Conservation (phyloP, 192 early-diverging fungal species). For the Mortierella antarctica region DNA sequence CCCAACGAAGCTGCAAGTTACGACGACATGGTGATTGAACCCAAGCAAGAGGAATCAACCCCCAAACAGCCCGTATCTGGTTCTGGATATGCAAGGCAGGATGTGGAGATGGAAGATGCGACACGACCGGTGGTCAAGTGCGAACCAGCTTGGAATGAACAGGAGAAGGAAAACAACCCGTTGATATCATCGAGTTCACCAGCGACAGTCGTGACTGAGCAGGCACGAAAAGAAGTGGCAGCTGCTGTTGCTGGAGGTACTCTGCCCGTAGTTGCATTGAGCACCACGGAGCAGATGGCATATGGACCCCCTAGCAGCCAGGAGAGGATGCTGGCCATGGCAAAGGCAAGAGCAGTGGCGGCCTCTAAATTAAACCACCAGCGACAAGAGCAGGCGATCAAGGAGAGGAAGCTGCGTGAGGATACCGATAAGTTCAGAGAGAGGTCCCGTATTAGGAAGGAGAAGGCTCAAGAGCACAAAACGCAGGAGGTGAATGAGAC, state of each 20-base stretch:
- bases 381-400: slow-evolving; percentile 10
- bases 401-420: slow-evolving; percentile 17
- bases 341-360: slow-evolving; percentile 14
- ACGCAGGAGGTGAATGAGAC: slow-evolving; percentile 27
- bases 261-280: slow-evolving; percentile 9
- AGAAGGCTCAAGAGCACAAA: slow-evolving; percentile 23
- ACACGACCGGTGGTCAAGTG: neutral
- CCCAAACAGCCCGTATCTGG: too few relatives aligned
- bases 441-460: slow-evolving; percentile 16
- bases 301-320: slow-evolving; percentile 17
- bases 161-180: too few relatives aligned
- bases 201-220: too few relatives aligned
- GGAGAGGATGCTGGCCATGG: slow-evolving; percentile 17
- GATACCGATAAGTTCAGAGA: slow-evolving; percentile 38
- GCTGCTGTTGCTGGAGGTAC: neutral
- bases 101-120: slow-evolving; percentile 7
- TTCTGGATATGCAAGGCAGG: neutral
- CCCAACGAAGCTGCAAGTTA: too few relatives aligned
- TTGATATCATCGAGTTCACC: too few relatives aligned
- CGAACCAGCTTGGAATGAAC: too few relatives aligned
- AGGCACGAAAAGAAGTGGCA: neutral
- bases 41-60: too few relatives aligned
- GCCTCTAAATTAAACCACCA: slow-evolving; percentile 10
- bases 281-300: slow-evolving; percentile 2
- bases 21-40: too few relatives aligned